These are phyloP conservation scores for Thalassiosira profunda DNA, from an alignment of 108 stramenopile species.

Conservation along the genomic window DNA sequence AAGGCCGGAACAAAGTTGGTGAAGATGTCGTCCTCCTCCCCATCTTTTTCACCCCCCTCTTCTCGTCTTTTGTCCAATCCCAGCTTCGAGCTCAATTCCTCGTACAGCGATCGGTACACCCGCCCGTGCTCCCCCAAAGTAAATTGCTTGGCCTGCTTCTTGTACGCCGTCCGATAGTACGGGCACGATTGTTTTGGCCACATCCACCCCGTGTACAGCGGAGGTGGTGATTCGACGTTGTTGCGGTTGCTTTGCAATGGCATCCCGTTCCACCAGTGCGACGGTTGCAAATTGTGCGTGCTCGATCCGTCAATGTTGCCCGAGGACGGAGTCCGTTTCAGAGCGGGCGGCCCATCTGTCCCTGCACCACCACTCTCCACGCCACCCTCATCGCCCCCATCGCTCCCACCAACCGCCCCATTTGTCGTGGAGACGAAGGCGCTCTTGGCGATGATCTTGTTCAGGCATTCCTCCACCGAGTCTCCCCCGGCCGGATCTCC, in stretches of 20 bases:
- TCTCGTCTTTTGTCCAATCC: conserved; percentile 1
- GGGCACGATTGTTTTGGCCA: conserved; percentile 76
- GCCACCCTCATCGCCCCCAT: neutral
- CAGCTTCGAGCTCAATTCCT: conserved; percentile 25
- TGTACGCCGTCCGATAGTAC: conserved; percentile 80
- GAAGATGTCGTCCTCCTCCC: conserved; percentile 10
- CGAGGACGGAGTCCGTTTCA: conserved; percentile 16
- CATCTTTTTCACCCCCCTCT: neutral
- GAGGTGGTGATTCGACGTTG: conserved; percentile 13
- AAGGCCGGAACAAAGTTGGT: conserved; percentile 74
- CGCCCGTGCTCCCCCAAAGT: conserved; percentile 48
- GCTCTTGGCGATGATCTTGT: conserved; percentile 84
- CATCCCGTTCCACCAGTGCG: conserved; percentile 88
- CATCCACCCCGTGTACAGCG: conserved; percentile 87
- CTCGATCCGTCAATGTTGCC: conserved; percentile 1
- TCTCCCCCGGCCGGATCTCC: conserved; percentile 90
- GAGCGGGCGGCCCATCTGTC: neutral
- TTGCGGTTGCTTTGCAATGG: conserved; percentile 25
- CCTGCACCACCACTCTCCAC: neutral
- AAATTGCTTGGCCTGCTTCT: conserved; percentile 62
- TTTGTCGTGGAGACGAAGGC: conserved; percentile 86
- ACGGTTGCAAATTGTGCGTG: conserved; percentile 56
- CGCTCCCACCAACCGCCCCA: conserved; percentile 35
- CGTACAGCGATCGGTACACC: conserved; percentile 56
- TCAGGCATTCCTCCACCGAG: conserved; percentile 65